Evolutionary conservation across 495 filamentous ascomycete genomes (phyloP), one percentile per base, ranked within the genome.

Genomic region (Parathielavia hyrcaniae): DNA sequence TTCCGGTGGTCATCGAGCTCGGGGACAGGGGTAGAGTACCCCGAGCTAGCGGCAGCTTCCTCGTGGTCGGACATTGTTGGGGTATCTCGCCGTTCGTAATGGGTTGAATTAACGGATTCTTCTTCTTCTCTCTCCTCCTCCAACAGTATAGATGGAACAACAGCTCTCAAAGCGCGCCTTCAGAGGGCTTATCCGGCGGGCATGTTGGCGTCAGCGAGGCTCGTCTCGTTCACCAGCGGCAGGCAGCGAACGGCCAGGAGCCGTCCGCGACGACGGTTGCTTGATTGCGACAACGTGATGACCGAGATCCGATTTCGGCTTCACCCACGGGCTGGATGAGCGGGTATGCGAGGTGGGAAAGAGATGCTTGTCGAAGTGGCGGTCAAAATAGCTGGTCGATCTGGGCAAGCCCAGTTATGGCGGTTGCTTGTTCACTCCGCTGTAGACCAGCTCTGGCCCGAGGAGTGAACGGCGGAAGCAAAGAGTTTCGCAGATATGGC

Each of bases 351-450:
- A 39, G 56, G 34, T 13, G 19, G 2, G 41, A 20, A n/a, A n/a
- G 48, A 26, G 54, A 34, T 22, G 23, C 7, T 34, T 41, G 13
- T 16, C 9, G 20, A 14, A 39, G 26, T 20, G 49, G 32, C 23
- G 19, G 46, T 55, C 64, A 61, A 55, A 61, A 54, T 43, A 36
- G 43, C n/a, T 19, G 53, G 17, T 38, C 20, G 53, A 32, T 12
- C 47, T 40, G n/a, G 32, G 53, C 65, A 79, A 77, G 75, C 68
- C 79, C 75, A 91, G 75, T 97, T 97, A 98, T 79, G 93, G 93
- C 69, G 93, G 93, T 81, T 93, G 91, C 79, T 90, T 93, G 79
- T 91, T 88, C 80, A 87, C 90, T 85, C 93, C 91, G 80, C 84
- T 83, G 76, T 93, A 91, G 81, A 89, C 88, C 90, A 83, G 81